These are phyloP conservation scores for Schrenkiella parvula DNA, from an alignment of 345 rosid genomes.

Conservation along the genomic window DNA sequence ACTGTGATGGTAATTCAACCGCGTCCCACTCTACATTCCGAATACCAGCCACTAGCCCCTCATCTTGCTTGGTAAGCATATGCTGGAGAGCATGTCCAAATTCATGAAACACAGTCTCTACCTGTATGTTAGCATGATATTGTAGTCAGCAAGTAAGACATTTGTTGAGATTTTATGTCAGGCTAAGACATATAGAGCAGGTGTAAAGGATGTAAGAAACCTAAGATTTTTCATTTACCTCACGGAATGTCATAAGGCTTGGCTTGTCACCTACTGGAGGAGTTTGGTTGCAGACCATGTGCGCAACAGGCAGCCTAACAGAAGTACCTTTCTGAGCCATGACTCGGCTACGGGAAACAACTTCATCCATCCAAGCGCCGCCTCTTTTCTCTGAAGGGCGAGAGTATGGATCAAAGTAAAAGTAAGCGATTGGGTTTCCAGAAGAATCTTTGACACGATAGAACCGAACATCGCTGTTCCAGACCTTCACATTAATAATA, in stretches of 20 bases:
- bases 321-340: conserved; percentile 31
- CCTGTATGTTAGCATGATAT: conserved; percentile 41
- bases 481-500: conserved; percentile 55
- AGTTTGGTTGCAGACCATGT: conserved; percentile 95
- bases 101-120: conserved; percentile 95
- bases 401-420: conserved; percentile 91
- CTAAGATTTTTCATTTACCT: conserved; percentile 40
- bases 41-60: conserved; percentile 86
- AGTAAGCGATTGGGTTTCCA: conserved; percentile 74
- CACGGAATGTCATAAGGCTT: conserved; percentile 92
- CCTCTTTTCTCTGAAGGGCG: conserved; percentile 88
- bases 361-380: conserved; percentile 97
- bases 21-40: conserved; percentile 96
- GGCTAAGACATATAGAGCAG: neutral
- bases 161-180: neutral
- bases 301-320: conserved; percentile 54
- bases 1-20: conserved; percentile 88
- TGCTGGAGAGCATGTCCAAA: conserved; percentile 97
- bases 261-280: conserved; percentile 93
- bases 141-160: neutral
- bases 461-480: conserved; percentile 80
- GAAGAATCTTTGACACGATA: conserved; percentile 72
- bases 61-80: conserved; percentile 88
- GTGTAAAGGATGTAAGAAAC: neutral
- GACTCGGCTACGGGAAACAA: conserved; percentile 71